Conservation (phyloP, 352 stramenopile species). For the Pythium coloratum region DNA sequence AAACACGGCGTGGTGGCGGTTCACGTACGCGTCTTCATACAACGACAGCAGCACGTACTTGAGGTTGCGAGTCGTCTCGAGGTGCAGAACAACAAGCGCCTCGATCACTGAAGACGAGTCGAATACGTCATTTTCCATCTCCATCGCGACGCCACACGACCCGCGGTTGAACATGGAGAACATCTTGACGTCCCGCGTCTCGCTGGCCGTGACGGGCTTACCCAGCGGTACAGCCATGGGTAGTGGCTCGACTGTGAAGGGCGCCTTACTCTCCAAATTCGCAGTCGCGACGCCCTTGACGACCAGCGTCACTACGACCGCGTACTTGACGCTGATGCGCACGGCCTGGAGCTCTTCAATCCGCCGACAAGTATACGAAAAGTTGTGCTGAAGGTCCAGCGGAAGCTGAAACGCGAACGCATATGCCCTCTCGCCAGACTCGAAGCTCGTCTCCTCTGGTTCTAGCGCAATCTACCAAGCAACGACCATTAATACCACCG, state of each 20-base stretch:
- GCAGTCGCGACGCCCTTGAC: not conserved
- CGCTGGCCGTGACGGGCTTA: not conserved
- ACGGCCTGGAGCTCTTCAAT: constrained; percentile 14
- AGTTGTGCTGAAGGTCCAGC: constrained; percentile 6
- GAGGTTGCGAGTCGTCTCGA: not conserved
- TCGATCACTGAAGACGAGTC: constrained; percentile 6
- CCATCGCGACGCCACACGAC: constrained; percentile 2
- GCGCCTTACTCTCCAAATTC: not conserved
- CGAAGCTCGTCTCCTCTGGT: not conserved
- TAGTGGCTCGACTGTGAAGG: constrained; percentile 4
- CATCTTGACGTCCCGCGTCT: constrained; percentile 8
- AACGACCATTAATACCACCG: too few relatives aligned
- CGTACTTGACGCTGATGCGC: constrained; percentile 9
- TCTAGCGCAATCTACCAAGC: not conserved
- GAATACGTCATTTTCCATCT: constrained; percentile 2
- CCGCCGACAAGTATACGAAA: constrained; percentile 2
- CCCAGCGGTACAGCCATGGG: constrained; percentile 14
- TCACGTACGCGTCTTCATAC: constrained; percentile 15
- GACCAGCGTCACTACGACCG: constrained; percentile 5
- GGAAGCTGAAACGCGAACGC: constrained; percentile 14
- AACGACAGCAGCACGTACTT: constrained; percentile 10
- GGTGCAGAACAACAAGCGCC: not conserved
- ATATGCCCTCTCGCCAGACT: constrained; percentile 8
- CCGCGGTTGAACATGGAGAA: constrained; percentile 9
- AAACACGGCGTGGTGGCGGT: constrained; percentile 7